phyloP scores from a whole-genome alignment of 495 filamentous ascomycete genomes.

The Aspergillus olivimuriae region DNA sequence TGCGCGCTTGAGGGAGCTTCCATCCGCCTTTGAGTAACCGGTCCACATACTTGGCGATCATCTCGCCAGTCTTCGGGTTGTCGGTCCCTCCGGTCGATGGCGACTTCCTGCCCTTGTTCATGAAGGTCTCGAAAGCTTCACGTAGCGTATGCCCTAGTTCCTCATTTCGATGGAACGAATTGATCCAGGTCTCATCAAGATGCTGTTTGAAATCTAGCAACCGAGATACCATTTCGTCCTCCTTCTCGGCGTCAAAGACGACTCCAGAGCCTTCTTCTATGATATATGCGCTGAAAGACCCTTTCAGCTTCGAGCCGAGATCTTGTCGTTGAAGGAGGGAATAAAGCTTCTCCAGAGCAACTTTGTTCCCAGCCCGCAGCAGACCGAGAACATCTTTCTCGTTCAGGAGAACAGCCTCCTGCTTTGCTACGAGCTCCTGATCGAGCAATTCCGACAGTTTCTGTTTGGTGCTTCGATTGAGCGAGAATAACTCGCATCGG shows the following conservation, averaged over 20 bases:
- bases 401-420: constrained; percentile 56
- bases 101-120: constrained; percentile 73
- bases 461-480: constrained; percentile 76
- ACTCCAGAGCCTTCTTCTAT: constrained; percentile 67
- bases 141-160: constrained; percentile 68
- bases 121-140: constrained; percentile 80
- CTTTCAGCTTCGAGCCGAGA: constrained; percentile 57
- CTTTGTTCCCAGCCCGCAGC: constrained; percentile 56
- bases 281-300: constrained; percentile 74
- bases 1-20: constrained; percentile 54
- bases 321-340: constrained; percentile 59
- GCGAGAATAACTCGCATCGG: constrained; percentile 69
- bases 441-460: constrained; percentile 67
- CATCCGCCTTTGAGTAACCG: constrained; percentile 78
- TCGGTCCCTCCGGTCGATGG: constrained; percentile 63
- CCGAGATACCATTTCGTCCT: constrained; percentile 80
- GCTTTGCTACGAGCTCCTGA: constrained; percentile 53
- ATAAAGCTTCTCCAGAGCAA: constrained; percentile 70
- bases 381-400: constrained; percentile 58
- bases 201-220: constrained; percentile 76
- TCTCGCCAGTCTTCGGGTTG: constrained; percentile 91
- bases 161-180: constrained; percentile 69
- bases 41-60: constrained; percentile 98
- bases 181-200: constrained; percentile 65
- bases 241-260: constrained; percentile 69